Evolutionary conservation across 2,329 filamentous ascomycete species (phyloP).

Genomic region (Ascochyta fabae): DNA sequence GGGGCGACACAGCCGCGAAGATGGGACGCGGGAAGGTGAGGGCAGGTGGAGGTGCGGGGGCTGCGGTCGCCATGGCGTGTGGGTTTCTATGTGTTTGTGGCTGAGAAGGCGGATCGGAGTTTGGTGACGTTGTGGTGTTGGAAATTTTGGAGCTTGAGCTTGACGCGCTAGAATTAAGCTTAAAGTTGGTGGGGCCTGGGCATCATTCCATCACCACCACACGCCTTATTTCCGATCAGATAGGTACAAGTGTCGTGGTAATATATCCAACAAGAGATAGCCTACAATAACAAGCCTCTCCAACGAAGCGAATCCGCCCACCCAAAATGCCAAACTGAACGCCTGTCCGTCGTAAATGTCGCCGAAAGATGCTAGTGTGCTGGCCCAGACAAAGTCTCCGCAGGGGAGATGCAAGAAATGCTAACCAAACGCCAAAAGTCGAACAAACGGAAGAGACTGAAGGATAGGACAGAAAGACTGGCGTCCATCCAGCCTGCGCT

Average conservation of each 20-base stretch:
- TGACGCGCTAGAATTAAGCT: constrained; percentile 28
- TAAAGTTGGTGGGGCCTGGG: constrained; percentile 22
- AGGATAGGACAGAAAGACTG: constrained; percentile 19
- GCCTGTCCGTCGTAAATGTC: constrained; percentile 21
- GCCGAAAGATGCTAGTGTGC: constrained; percentile 31
- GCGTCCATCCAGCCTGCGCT: constrained; percentile 10
- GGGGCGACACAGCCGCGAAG: constrained; percentile 88
- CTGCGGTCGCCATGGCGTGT: constrained; percentile 31
- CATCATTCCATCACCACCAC: constrained; percentile 1
- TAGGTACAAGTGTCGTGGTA: constrained; percentile 3
- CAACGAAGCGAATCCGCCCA: constrained; percentile 4
- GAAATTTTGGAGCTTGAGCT: constrained; percentile 39
- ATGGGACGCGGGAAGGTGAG: constrained; percentile 68
- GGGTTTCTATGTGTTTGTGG: neutral
- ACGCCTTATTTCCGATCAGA: neutral
- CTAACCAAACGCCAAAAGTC: constrained; percentile 17
- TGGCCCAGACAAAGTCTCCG: constrained; percentile 15
- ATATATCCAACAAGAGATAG: constrained; percentile 15
- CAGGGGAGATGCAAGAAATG: constrained; percentile 1
- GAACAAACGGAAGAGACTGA: constrained; percentile 36
- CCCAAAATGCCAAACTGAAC: constrained; percentile 20
- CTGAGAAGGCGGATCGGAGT: neutral
- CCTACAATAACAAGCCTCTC: constrained; percentile 10
- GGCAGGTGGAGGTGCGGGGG: constrained; percentile 30
- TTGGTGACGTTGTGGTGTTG: constrained; percentile 15